These are phyloP conservation scores for Herpetomonas tarakana DNA, from an alignment of 208 protist species.

Conservation along the genomic window DNA sequence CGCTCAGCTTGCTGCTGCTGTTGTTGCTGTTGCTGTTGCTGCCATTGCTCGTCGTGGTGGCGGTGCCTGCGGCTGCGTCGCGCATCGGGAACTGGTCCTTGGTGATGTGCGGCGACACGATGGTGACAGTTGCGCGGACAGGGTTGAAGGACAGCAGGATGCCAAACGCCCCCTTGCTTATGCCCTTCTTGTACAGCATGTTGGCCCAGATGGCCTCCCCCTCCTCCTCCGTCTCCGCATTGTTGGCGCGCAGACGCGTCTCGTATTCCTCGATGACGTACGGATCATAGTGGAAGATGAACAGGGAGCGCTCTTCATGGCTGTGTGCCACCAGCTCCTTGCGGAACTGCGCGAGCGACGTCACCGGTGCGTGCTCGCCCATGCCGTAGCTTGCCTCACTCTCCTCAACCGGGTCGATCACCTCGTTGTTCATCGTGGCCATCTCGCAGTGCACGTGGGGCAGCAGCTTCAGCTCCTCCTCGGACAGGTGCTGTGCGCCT, in stretches of 20 bases:
- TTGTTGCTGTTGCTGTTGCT: constrained; percentile 8
- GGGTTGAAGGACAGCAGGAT: constrained; percentile 76
- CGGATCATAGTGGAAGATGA: constrained; percentile 89
- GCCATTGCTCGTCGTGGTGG: constrained; percentile 2
- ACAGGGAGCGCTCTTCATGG: constrained; percentile 49
- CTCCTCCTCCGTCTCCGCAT: constrained; percentile 73
- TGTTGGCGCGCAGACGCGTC: constrained; percentile 66
- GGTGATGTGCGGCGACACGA: constrained; percentile 61
- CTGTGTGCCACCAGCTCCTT: constrained; percentile 71
- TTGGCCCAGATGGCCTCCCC: constrained; percentile 28
- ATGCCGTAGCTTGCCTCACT: constrained; percentile 32
- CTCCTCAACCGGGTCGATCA: constrained; percentile 51
- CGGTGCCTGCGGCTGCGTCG: not conserved
- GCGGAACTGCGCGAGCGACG: constrained; percentile 69
- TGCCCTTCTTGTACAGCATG: constrained; percentile 30
- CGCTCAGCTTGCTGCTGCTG: not conserved
- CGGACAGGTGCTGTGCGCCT: constrained; percentile 22
- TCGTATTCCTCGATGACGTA: constrained; percentile 84
- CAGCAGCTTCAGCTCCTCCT: constrained; percentile 33
- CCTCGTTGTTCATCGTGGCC: constrained; percentile 75
- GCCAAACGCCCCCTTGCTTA: constrained; percentile 62
- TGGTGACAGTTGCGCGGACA: constrained; percentile 52
- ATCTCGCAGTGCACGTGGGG: constrained; percentile 76
- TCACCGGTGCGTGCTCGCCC: constrained; percentile 78
- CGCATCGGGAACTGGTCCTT: constrained; percentile 29